Evolutionary conservation across 768 basidiomycete species (phyloP), one percentile per base, ranked within the genome.

Genomic region (Mycena galericulata): DNA sequence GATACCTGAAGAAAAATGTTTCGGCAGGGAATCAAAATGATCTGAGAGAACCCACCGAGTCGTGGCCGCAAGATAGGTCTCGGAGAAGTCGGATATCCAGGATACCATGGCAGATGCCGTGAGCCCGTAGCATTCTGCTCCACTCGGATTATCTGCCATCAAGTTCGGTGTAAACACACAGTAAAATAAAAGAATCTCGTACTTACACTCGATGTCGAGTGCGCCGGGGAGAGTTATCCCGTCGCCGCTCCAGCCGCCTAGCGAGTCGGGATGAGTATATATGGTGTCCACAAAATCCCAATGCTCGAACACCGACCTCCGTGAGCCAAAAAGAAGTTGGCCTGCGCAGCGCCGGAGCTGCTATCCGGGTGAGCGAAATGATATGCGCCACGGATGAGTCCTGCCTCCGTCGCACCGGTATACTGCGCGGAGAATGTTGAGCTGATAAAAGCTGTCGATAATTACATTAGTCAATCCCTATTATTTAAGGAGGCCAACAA

Each of bases 151-250:
- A 65, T 87, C 88, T 90, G 63, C 47, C 34, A 22, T 46, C 3
- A 29, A 29, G 29, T 20, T 49, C 3, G 2, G 29, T 49, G 26
- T 6, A 22, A 50, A 29, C 11, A 34, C 30, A 65, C 46, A 17
- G 18, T 34, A 61, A 36, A 14, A 36, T 14, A 14, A 36, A 65
- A 5, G 46, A 17, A n/a, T 34, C 58, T 36, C 6, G 6, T 36
- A 7, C 34, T 36, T 36, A 36, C 34, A 36, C 14, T 36, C 34
- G 34, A 36, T 86, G 68, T 90, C 90, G 14, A 91, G 76, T 8
- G 87, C 87, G 14, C 89, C 89, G 27, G 90, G 89, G 18, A 90
- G 88, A 41, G 90, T 91, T 36, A 81, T 85, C 3, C 86, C 88
- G 66, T 90, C 88, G 2, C 75, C 75, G 34, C 82, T 83, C 88